Percentiles rank a stretch among this genome's conserved stretches.
These are phyloP conservation scores for Scheffersomyces ergatensis DNA, from an alignment of 805 yeast species.

Conservation along the genomic window DNA sequence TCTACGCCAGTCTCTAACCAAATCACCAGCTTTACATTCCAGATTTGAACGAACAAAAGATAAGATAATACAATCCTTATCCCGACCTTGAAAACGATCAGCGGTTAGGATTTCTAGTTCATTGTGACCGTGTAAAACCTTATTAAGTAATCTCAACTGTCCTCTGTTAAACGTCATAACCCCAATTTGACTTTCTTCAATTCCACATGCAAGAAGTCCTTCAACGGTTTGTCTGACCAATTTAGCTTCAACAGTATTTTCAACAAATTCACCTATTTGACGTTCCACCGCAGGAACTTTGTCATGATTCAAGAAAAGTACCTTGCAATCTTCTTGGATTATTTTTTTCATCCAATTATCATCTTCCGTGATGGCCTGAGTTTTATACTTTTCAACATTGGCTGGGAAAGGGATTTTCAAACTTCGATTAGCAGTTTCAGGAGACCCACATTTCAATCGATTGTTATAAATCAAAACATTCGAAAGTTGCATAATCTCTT, in stretches of 20 bases:
- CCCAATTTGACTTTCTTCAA: constrained; percentile 62
- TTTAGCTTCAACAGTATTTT: constrained; percentile 70
- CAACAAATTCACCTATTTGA: constrained; percentile 61
- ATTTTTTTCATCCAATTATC: constrained; percentile 56
- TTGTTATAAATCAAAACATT: constrained; percentile 78
- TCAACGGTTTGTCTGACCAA: constrained; percentile 62
- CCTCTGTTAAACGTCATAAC: constrained; percentile 87
- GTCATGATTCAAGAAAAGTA: constrained; percentile 82
- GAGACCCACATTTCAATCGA: constrained; percentile 71
- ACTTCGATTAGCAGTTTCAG: constrained; percentile 56
- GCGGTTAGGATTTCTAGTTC: constrained; percentile 84
- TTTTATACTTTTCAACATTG: constrained; percentile 14
- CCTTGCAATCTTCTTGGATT: constrained; percentile 55
- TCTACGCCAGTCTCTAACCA: constrained; percentile 85
- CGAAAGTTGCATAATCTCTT: constrained; percentile 80
- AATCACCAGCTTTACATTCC: constrained; percentile 64
- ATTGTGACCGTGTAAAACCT: constrained; percentile 22
- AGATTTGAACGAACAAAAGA: constrained; percentile 84
- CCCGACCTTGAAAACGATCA: constrained; percentile 94
- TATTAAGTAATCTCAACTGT: constrained; percentile 49
- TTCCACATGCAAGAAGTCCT: constrained; percentile 58
- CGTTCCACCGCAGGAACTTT: constrained; percentile 56
- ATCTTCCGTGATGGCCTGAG: background rate
- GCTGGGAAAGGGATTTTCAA: constrained; percentile 48
- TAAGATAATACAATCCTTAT: constrained; percentile 85